Conservation (phyloP, 805 yeast species). For the Metschnikowia picachoensis region DNA sequence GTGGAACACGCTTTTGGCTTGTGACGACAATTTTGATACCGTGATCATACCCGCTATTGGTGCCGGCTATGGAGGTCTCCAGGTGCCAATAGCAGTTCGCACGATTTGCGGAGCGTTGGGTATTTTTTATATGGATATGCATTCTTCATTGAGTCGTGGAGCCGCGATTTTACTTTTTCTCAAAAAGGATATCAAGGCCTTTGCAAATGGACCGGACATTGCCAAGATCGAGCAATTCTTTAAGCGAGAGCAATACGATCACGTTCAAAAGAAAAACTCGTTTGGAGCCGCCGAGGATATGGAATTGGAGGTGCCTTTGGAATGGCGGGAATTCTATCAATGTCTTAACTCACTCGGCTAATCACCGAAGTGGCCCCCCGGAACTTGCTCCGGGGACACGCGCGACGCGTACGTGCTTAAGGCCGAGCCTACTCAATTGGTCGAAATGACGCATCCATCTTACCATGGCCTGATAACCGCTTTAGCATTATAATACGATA, state of each 20-base stretch:
- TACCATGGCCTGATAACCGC: too few species aligned
- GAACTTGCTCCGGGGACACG: background rate
- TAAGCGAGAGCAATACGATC: background rate
- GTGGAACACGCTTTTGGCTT: slow-evolving; percentile 20
- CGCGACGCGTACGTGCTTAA: too few species aligned
- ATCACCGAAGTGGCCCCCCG: background rate
- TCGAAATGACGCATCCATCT: too few species aligned
- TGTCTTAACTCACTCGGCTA: slow-evolving; percentile 1
- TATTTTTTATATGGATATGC: slow-evolving; percentile 14
- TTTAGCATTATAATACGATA: too few species aligned
- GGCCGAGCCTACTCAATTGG: too few species aligned
- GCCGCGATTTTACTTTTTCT: slow-evolving; percentile 19
- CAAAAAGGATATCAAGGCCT: slow-evolving; percentile 16
- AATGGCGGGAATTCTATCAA: background rate
- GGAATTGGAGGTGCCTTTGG: background rate
- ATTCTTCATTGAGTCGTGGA: slow-evolving; percentile 15
- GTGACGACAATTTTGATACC: slow-evolving; percentile 3
- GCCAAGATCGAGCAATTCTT: background rate
- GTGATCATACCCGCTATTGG: slow-evolving; percentile 27
- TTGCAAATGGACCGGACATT: slow-evolving; percentile 7
- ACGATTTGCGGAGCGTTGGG: slow-evolving; percentile 21
- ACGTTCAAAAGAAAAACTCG: background rate
- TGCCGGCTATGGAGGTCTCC: slow-evolving; percentile 25
- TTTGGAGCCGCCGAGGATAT: background rate
- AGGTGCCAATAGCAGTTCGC: slow-evolving; percentile 15